phyloP scores from a whole-genome alignment of 2,329 filamentous ascomycete species.

The Aspergillus sp. region DNA sequence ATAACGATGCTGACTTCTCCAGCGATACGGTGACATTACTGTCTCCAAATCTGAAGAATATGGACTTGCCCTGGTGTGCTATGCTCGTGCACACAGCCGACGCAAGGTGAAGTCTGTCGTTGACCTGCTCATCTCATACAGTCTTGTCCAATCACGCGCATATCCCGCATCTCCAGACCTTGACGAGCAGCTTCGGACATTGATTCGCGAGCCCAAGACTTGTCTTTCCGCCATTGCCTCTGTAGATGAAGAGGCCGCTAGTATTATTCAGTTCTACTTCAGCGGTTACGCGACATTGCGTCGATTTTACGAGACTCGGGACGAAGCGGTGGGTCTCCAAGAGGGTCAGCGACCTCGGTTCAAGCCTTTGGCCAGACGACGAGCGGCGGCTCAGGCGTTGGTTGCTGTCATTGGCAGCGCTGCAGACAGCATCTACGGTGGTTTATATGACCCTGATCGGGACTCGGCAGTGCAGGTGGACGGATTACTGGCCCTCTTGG shows the following conservation, averaged over 20 bases:
- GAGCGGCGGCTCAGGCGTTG: slow-evolving; percentile 68
- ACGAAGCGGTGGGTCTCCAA: slow-evolving; percentile 50
- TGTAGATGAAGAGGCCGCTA: slow-evolving; percentile 74
- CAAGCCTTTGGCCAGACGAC: slow-evolving; percentile 57
- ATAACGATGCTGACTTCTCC: slow-evolving; percentile 12
- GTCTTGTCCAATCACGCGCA: slow-evolving; percentile 75
- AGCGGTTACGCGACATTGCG: slow-evolving; percentile 90
- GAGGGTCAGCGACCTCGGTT: slow-evolving; percentile 39
- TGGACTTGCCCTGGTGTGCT: slow-evolving; percentile 85
- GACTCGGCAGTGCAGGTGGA: slow-evolving; percentile 86
- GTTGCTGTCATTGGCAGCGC: slow-evolving; percentile 81
- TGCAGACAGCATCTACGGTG: slow-evolving; percentile 85
- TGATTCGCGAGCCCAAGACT: slow-evolving; percentile 67
- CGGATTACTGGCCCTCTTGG: slow-evolving; percentile 75
- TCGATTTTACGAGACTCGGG: slow-evolving; percentile 84
- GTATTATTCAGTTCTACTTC: slow-evolving; percentile 76
- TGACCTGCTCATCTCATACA: slow-evolving; percentile 81
- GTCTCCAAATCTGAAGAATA: slow-evolving; percentile 70
- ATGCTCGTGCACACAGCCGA: slow-evolving; percentile 74
- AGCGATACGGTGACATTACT: slow-evolving; percentile 81
- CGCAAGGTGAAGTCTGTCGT: slow-evolving; percentile 80
- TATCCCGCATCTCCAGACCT: slow-evolving; percentile 69
- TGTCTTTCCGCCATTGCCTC: slow-evolving; percentile 68
- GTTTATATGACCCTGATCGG: slow-evolving; percentile 74
- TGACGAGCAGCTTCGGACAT: slow-evolving; percentile 64